A percentile compares a stretch with the other conserved stretches of the same genome.
These are phyloP conservation scores for Botryotinia convoluta DNA, from an alignment of 2,329 filamentous ascomycete species.

Conservation along the genomic window DNA sequence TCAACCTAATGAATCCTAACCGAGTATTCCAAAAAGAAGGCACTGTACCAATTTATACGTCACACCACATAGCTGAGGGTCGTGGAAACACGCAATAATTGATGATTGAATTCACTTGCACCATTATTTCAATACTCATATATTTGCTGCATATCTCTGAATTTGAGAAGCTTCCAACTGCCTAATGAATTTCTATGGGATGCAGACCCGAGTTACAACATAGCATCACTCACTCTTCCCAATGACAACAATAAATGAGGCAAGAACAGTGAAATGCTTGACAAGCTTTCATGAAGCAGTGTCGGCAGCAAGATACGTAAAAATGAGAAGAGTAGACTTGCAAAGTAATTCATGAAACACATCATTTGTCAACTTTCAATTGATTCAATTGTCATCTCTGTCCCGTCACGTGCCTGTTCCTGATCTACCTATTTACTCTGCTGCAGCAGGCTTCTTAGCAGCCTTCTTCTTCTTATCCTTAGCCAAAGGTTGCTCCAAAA, in stretches of 20 bases:
- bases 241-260: slow-evolving; percentile 11
- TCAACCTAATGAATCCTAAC: slow-evolving; percentile 1
- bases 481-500: slow-evolving; percentile 82
- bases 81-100: background rate
- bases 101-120: slow-evolving; percentile 8
- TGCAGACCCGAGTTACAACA: slow-evolving; percentile 15
- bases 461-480: slow-evolving; percentile 64
- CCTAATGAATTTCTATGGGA: slow-evolving; percentile 16
- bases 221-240: background rate
- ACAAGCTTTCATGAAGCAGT: slow-evolving; percentile 17
- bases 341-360: slow-evolving; percentile 1
- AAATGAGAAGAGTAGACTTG: slow-evolving; percentile 8
- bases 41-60: background rate
- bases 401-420: slow-evolving; percentile 37
- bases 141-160: slow-evolving; percentile 31
- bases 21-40: slow-evolving; percentile 5
- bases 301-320: slow-evolving; percentile 26
- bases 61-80: background rate
- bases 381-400: slow-evolving; percentile 1
- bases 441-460: slow-evolving; percentile 43
- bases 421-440: slow-evolving; percentile 37
- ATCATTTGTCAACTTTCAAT: slow-evolving; percentile 2
- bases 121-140: slow-evolving; percentile 2
- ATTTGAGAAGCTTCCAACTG: slow-evolving; percentile 30
- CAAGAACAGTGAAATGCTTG: slow-evolving; percentile 10